These are phyloP conservation scores for Polychytrium aggregatum DNA, from an alignment of 192 early-diverging fungal genomes.

Conservation along the genomic window DNA sequence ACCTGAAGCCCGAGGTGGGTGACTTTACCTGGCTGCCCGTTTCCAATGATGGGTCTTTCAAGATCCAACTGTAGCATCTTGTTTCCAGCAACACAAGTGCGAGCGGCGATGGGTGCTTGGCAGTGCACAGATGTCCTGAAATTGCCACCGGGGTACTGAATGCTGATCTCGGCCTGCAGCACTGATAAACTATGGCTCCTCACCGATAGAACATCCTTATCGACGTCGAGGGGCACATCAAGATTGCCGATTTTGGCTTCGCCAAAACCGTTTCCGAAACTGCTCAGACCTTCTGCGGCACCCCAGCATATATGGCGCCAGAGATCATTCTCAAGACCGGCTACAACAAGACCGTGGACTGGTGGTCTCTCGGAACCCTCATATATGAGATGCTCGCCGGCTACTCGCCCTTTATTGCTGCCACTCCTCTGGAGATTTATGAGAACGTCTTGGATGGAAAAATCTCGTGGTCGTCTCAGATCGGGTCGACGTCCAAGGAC, in stretches of 20 bases:
- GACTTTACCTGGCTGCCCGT: background rate
- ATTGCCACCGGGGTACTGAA: too few relatives aligned
- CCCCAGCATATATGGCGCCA: slow-evolving; percentile 49
- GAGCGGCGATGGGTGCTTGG: too few relatives aligned
- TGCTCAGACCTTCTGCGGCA: slow-evolving; percentile 69
- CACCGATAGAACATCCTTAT: slow-evolving; percentile 85
- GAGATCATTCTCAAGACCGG: slow-evolving; percentile 29
- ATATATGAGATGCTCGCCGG: slow-evolving; percentile 33
- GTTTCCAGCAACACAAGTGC: too few relatives aligned
- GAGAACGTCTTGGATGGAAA: slow-evolving; percentile 23
- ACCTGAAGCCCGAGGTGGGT: slow-evolving; percentile 51
- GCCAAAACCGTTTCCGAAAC: slow-evolving; percentile 55
- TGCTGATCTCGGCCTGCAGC: too few relatives aligned
- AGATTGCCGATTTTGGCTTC: slow-evolving; percentile 95
- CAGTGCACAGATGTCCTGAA: too few relatives aligned
- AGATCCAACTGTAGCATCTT: too few relatives aligned
- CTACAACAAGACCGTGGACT: slow-evolving; percentile 27
- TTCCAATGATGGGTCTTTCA: too few relatives aligned
- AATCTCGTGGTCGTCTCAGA: slow-evolving; percentile 19
- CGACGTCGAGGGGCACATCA: slow-evolving; percentile 78
- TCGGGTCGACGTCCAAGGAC: slow-evolving; percentile 6
- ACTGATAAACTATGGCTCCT: too few relatives aligned
- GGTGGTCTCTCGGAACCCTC: slow-evolving; percentile 29
- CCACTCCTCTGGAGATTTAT: slow-evolving; percentile 22
- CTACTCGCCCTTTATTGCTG: slow-evolving; percentile 28